A percentile compares a stretch with the other conserved stretches of the same genome.
phyloP scores from a whole-genome alignment of 2,329 filamentous ascomycete genomes.

The Karstenula rhodostoma region DNA sequence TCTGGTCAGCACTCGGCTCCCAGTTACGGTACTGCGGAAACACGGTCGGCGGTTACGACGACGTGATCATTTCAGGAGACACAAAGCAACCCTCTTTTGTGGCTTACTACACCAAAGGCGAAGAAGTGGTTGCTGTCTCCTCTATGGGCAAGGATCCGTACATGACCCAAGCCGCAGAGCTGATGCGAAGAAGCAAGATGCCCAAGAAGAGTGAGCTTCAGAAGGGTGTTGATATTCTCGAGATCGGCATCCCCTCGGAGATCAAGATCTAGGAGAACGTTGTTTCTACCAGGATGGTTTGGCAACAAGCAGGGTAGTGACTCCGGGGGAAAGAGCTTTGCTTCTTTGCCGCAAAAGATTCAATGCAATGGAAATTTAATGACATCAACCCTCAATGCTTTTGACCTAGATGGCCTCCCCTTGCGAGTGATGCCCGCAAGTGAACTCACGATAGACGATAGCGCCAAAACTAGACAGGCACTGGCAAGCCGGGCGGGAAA shows the following conservation, averaged over 20 bases:
- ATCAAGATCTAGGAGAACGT: slow-evolving; percentile 51
- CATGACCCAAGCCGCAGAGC: slow-evolving; percentile 81
- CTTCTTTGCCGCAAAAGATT: background rate
- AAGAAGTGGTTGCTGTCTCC: slow-evolving; percentile 87
- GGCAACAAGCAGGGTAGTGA: background rate
- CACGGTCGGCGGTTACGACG: slow-evolving; percentile 83
- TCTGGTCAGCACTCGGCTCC: slow-evolving; percentile 92
- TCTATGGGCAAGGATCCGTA: slow-evolving; percentile 91
- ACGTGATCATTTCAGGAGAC: slow-evolving; percentile 80
- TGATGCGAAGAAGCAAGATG: slow-evolving; percentile 87
- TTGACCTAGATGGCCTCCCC: background rate
- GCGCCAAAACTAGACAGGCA: background rate
- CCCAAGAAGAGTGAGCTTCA: slow-evolving; percentile 79
- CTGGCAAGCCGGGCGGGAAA: slow-evolving; percentile 1
- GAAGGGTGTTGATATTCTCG: slow-evolving; percentile 62
- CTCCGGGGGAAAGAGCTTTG: background rate
- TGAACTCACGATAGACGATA: slow-evolving; percentile 6
- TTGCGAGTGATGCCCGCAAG: background rate
- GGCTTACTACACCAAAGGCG: slow-evolving; percentile 87
- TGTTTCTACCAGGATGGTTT: background rate
- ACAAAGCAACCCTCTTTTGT: slow-evolving; percentile 77
- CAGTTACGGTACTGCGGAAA: slow-evolving; percentile 96
- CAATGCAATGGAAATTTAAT: slow-evolving; percentile 2
- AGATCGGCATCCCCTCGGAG: slow-evolving; percentile 55
- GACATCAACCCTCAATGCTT: background rate